phyloP scores from a whole-genome alignment of 768 basidiomycete species.

The Suillus subaureus region DNA sequence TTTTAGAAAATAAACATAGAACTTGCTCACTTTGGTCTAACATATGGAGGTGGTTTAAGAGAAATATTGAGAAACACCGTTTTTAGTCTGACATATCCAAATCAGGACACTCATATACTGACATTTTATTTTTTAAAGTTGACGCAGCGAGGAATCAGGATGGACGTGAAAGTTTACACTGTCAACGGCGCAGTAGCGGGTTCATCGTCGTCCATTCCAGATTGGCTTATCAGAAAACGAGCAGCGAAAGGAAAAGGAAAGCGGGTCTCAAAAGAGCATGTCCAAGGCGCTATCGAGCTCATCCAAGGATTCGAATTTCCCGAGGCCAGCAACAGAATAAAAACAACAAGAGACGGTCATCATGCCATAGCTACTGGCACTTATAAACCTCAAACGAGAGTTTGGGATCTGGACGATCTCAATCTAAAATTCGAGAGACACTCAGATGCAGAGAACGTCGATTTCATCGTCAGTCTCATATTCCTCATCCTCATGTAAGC shows the following conservation, averaged over 20 bases:
- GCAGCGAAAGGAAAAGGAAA: conserved; percentile 64
- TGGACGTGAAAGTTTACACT: conserved; percentile 83
- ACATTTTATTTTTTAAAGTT: neutral
- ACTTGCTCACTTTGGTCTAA: neutral
- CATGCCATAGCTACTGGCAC: conserved; percentile 94
- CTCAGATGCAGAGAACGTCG: conserved; percentile 95
- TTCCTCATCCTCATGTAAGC: neutral
- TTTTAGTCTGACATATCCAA: neutral
- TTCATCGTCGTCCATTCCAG: conserved; percentile 89
- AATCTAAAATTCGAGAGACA: conserved; percentile 95
- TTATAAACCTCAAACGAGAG: conserved; percentile 96
- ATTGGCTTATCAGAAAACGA: conserved; percentile 86
- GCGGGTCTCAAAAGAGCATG: conserved; percentile 65
- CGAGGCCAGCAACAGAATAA: conserved; percentile 91
- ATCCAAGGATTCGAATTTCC: conserved; percentile 98
- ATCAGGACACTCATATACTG: neutral
- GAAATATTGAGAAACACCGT: neutral
- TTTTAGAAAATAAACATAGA: neutral
- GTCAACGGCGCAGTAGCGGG: conserved; percentile 91
- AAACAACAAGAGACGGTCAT: conserved; percentile 88
- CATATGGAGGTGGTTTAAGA: neutral
- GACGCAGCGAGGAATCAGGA: neutral
- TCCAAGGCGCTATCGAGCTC: conserved; percentile 86
- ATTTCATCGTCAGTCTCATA: conserved; percentile 76
- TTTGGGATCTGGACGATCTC: conserved; percentile 93